Base-by-base conservation (phyloP, 2,329 filamentous ascomycete genomes). In the Reticulascus tulasneorum region DNA sequence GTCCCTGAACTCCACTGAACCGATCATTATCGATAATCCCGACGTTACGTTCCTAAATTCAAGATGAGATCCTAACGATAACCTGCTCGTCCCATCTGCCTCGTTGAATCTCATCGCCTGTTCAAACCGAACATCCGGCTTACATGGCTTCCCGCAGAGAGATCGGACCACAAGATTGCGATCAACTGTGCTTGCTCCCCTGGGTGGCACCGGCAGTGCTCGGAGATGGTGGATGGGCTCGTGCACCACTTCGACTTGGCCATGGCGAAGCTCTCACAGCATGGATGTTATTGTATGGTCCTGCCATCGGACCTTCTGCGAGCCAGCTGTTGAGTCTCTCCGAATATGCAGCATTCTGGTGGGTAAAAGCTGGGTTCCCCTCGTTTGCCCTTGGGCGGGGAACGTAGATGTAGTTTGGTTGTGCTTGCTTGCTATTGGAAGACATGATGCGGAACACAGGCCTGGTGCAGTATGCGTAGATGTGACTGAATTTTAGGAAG, bases 271-370 rank as follows among this genome's bases (percentile, higher is more conserved):
- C n/a, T n/a, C n/a, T n/a, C n/a, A n/a, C n/a, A 5, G 21, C 18
- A 12, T 29, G 28, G 18, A 37, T 16, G 21, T 28, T 29, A 17
- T 40, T 20, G 18, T 32, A 42, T 22, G 40, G 31, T 11, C 21
- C 31, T n/a, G 22, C 12, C 1, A 28, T 22, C 2, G 27, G 12
- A 15, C 21, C 4, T 11, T 40, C 17, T 5, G 28, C 25, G 20
- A 40, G 29, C 40, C 40, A 42, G 28, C 10, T 10, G n/a, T 40
- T 33, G 15, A 42, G 37, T 11, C 10, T 6, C 3, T 11, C 23
- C 2, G 40, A 40, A 3, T 16, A 36, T 5, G 23, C 26, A 8
- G 23, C 11, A 13, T 40, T 30, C 18, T 36, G 29, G 5, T 40
- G 30, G n/a, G 37, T 11, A 9, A n/a, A 17, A 2, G 22, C 4